phyloP scores from a whole-genome alignment of 495 filamentous ascomycete species.

The Tuber microsphaerosporum region DNA sequence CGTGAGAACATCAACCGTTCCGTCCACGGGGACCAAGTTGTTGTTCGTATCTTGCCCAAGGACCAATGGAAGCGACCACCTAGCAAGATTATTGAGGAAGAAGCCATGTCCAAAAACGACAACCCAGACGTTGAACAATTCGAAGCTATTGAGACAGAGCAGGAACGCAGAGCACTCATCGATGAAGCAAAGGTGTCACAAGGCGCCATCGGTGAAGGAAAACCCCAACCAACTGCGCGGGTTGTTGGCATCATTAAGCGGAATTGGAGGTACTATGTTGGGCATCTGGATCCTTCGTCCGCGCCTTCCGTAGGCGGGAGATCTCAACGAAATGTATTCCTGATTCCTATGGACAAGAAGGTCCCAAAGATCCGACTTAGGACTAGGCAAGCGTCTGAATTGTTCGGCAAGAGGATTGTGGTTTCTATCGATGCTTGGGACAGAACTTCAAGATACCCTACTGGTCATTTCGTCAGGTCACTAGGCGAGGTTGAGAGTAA shows the following conservation, averaged over 20 bases:
- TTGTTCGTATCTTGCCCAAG: conserved; percentile 83
- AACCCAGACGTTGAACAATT: conserved; percentile 69
- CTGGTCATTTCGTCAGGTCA: conserved; percentile 88
- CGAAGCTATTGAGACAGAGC: conserved; percentile 70
- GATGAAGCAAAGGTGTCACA: conserved; percentile 86
- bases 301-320: conserved; percentile 65
- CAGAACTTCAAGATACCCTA: conserved; percentile 79
- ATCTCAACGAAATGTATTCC: conserved; percentile 83
- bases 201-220: conserved; percentile 66
- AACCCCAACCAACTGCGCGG: conserved; percentile 80
- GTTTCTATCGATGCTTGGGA: conserved; percentile 96
- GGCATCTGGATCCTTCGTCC: conserved; percentile 82
- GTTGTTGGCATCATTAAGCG: conserved; percentile 89
- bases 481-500: conserved; percentile 91
- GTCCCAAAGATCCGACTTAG: conserved; percentile 91
- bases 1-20: conserved; percentile 93
- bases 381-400: conserved; percentile 77
- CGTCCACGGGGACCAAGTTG: conserved; percentile 82
- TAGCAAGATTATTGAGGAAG: conserved; percentile 91
- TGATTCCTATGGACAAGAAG: conserved; percentile 94
- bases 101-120: conserved; percentile 84
- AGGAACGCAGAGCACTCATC: conserved; percentile 74
- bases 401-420: conserved; percentile 86
- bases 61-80: conserved; percentile 96
- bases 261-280: conserved; percentile 93